Base-by-base conservation (phyloP, 805 yeast genomes). In the Wickerhamomyces silvicola region DNA sequence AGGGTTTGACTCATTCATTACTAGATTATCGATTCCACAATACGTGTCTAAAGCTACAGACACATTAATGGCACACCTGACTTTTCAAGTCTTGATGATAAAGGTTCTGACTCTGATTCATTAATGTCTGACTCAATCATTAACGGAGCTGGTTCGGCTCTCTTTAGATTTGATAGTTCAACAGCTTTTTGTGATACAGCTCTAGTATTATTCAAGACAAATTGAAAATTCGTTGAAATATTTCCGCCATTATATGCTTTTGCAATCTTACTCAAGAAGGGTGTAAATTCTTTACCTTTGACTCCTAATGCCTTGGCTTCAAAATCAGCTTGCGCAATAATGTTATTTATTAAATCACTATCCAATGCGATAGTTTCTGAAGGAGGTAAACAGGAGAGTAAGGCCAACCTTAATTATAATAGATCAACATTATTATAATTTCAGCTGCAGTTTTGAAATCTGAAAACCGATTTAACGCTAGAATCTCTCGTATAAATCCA, bases 401-500 rank as follows among this genome's bases (percentile, higher is more conserved):
- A 73, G 1, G 95, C 95, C n/a, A 80, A 70, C 1, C 62, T 48
- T 37, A 84, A 57, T 0, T 62, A 59, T 68, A 86, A 62, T 2
- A 46, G 34, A 7, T 62, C 55, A 13, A 72, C 75, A 12, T 62
- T 53, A 42, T 71, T 56, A 86, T 66, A 26, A 81, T 64, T 6
- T 54, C 46, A 0, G 95, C 95, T 2, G 90, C 86, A 13, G 72
- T 71, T 3, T 38, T 37, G 32, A 75, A 68, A 5, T 62, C 43
- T n/a, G 50, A 73, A 81, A 0, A 94, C 94, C 1, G 92, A 80
- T 30, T 43, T 42, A 4, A 78, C 72, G 2, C 90, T 88, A 1
- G 94, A 81, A 39, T 81, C 83, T 27, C 84, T 60, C 15, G 83
- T 70, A 55, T 80, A 86, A 86, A 86, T 0, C 95, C 95, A 0